Conservation (phyloP, 768 basidiomycete genomes). For the Amanita muscaria region DNA sequence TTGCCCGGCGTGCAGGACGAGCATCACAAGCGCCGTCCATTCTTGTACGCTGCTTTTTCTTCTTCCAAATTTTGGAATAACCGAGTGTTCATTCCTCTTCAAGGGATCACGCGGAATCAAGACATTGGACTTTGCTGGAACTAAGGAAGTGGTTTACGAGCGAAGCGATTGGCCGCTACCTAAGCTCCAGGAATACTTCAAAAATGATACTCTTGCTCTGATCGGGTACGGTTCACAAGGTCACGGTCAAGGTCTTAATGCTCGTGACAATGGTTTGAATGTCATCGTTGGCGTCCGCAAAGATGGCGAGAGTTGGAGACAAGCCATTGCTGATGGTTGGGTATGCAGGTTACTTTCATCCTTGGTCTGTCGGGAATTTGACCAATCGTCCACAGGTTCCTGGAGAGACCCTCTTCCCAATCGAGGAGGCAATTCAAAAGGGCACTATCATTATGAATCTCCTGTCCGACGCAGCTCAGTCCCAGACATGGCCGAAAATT, state of each 20-base stretch:
- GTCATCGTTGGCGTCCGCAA: conserved; percentile 98
- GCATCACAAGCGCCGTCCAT: conserved; percentile 2
- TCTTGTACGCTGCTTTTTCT: not conserved
- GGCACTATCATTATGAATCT: conserved; percentile 99
- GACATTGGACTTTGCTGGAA: conserved; percentile 94
- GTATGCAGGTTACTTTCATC: conserved; percentile 36
- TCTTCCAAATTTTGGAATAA: not conserved
- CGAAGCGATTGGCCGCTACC: conserved; percentile 96
- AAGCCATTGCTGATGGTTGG: conserved; percentile 95
- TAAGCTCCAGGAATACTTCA: conserved; percentile 99
- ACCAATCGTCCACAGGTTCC: conserved; percentile 50
- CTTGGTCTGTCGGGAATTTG: not conserved
- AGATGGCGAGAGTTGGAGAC: conserved; percentile 93
- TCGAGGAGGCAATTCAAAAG: conserved; percentile 91
- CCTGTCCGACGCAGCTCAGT: conserved; percentile 98
- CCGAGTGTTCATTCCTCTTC: conserved; percentile 4
- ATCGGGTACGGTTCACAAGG: conserved; percentile 99
- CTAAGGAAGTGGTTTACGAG: conserved; percentile 90
- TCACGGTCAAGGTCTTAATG: conserved; percentile 97
- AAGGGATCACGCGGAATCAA: conserved; percentile 75
- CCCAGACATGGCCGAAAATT: conserved; percentile 83
- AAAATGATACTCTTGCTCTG: conserved; percentile 97
- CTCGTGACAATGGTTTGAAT: conserved; percentile 97
- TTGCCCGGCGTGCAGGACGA: conserved; percentile 38
- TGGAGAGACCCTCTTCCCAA: conserved; percentile 95